Evolutionary conservation across 257 asterid genomes (phyloP), one percentile per base, ranked within the genome.

Genomic region (Misopates orontium): DNA sequence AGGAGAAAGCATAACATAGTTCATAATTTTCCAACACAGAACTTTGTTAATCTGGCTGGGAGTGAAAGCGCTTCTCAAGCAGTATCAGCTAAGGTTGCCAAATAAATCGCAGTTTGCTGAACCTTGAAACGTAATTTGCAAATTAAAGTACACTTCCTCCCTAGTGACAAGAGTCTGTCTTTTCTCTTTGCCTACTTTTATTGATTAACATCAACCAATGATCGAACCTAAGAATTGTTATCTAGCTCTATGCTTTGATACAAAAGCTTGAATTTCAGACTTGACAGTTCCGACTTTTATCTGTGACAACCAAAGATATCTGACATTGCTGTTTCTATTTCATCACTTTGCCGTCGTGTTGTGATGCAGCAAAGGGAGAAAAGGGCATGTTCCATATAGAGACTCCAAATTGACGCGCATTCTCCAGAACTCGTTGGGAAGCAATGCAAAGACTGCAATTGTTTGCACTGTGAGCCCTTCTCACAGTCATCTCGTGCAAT

Each of bases 381-480:
- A 80, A 61, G 95, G 81, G 2, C 99, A 94, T 22, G 44, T 94
- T 32, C 96, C 99, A 19, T 90, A 84, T 70, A 75, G 97, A 75
- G 96, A 94, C 81, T 94, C 99, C 8, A 90, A 90, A 85, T 82
- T 94, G 21, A 94, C 97, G 4, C 96, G 97, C 14, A 94, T 94
- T 64, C 72, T 94, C 10, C 97, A 94, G 59, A 85, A 74, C 84
- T 82, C 93, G 1, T 70, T 90, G 71, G 99, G 99, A 17, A 97
- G 99, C 19, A 94, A 94, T 54, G 99, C 99, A 0, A 75, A 86
- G 66, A 94, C 97, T 2, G 95, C 96, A 4, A 86, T 90, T 42
- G 85, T 94, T 31, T 94, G 99, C 87, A 90, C 96, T 11, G 74
- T 94, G 91, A 90, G 98, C 88, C 99, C 98, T 3, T 95, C 99